Base-by-base conservation (phyloP, 495 filamentous ascomycete genomes). In the Xylaria bambusicola region DNA sequence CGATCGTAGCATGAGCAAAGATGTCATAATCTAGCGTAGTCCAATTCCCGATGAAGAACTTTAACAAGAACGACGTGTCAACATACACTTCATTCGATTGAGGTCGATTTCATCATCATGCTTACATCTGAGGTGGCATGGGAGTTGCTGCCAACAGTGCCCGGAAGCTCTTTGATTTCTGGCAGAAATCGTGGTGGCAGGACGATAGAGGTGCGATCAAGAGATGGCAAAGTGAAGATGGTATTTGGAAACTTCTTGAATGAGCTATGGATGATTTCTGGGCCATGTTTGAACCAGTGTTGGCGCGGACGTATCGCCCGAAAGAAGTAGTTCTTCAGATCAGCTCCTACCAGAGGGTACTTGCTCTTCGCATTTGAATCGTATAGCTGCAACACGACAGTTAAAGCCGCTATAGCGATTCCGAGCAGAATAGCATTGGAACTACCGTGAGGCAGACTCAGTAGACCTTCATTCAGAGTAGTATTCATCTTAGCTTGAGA, bases 51-150 rank as follows among this genome's bases (percentile, higher is more conserved):
- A 51, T 33, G 18, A 51, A 51, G 23, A 51, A 51, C 48, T 51
- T 33, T 5, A 33, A 33, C 5, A 10, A 5, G 29, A 33, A 33
- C 5, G 29, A 5, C 10, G 29, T 33, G 29, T 33, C 29, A 33
- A 10, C 29, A 10, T 5, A 33, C 10, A 33, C 5, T 10, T 33
- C 29, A 33, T 33, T 33, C 10, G 5, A 10, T 5, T 10, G 5
- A 33, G 29, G 10, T 10, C 5, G 10, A 5, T 10, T 33, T 6
- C 6, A 18, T 12, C 1, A 18, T 3, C 8, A 18, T 51, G 3
- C 24, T 51, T 36, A 51, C 48, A 51, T 51, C 48, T 20, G 48
- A 51, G 2, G 48, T 51, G 23, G 48, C 48, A 6, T 33, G 48
- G 21, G 48, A 51, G n/a, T 35, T 36, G 31, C 48, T 51, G 17